Conservation (phyloP, 805 yeast species). For the Kockiozyma suomiensis region DNA sequence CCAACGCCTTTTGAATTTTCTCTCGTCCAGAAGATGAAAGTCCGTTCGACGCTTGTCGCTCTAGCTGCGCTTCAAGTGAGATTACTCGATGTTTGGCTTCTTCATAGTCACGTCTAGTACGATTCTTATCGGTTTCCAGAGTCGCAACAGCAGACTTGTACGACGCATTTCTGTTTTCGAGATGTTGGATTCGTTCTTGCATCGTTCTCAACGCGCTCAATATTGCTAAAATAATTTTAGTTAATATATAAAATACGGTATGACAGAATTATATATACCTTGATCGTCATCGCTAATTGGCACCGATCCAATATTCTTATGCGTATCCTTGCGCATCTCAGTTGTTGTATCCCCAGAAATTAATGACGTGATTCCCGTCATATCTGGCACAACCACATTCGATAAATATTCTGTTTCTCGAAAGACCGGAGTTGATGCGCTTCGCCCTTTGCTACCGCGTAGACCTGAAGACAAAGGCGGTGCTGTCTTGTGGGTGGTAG, state of each 20-base stretch:
- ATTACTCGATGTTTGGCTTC: slow-evolving; percentile 1
- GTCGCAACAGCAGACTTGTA: slow-evolving; percentile 14
- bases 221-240: slow-evolving; percentile 13
- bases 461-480: too few relatives aligned
- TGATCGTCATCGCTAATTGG: slow-evolving; percentile 33
- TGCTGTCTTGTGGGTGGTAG: neutral
- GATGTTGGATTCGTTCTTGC: slow-evolving; percentile 27
- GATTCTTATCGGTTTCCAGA: slow-evolving; percentile 14
- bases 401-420: neutral
- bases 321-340: slow-evolving; percentile 3
- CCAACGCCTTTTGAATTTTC: slow-evolving; percentile 17
- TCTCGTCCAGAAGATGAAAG: slow-evolving; percentile 11
- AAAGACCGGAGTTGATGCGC: neutral
- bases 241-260: neutral
- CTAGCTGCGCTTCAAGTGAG: slow-evolving; percentile 23
- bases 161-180: slow-evolving; percentile 20
- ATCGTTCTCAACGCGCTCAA: slow-evolving; percentile 25
- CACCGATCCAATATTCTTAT: slow-evolving; percentile 23
- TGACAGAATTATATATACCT: neutral
- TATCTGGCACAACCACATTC: slow-evolving; percentile 25
- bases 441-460: neutral
- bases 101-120: slow-evolving; percentile 6
- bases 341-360: slow-evolving; percentile 16
- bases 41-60: slow-evolving; percentile 6
- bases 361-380: slow-evolving; percentile 31